Conservation (phyloP, 306 rosid species). For the Quercus parvula region DNA sequence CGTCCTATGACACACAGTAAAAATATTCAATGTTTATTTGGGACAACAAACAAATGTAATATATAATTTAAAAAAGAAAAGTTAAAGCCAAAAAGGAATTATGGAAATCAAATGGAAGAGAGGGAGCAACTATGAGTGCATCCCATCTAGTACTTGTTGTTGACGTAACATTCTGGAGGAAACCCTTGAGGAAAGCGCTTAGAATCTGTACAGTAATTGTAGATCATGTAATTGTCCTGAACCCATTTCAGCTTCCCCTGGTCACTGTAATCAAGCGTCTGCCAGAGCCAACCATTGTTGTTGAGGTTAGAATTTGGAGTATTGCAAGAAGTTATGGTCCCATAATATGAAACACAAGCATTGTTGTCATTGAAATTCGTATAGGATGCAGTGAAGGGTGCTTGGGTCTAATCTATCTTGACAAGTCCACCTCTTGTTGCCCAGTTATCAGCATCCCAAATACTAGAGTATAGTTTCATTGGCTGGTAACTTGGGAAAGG, state of each 20-base stretch:
- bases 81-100: too few species aligned
- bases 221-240: slow-evolving; percentile 29
- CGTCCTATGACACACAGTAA: too few species aligned
- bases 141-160: neutral
- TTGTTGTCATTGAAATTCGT: slow-evolving; percentile 14
- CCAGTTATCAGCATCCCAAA: slow-evolving; percentile 46
- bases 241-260: slow-evolving; percentile 28
- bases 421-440: slow-evolving; percentile 28
- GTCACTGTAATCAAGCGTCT: slow-evolving; percentile 8
- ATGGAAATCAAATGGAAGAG: neutral
- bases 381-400: slow-evolving; percentile 26
- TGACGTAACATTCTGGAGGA: slow-evolving; percentile 32
- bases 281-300: slow-evolving; percentile 22
- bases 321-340: neutral
- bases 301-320: neutral
- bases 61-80: too few species aligned
- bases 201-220: slow-evolving; percentile 36
- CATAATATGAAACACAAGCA: neutral
- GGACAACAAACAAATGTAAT: too few species aligned
- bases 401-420: slow-evolving; percentile 24
- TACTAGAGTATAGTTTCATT: slow-evolving; percentile 38
- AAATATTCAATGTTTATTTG: too few species aligned
- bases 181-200: slow-evolving; percentile 37
- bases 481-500: slow-evolving; percentile 30
- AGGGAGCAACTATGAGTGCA: neutral